phyloP scores from a whole-genome alignment of 139 green algal species.

The Chlorokybus atmophyticus region DNA sequence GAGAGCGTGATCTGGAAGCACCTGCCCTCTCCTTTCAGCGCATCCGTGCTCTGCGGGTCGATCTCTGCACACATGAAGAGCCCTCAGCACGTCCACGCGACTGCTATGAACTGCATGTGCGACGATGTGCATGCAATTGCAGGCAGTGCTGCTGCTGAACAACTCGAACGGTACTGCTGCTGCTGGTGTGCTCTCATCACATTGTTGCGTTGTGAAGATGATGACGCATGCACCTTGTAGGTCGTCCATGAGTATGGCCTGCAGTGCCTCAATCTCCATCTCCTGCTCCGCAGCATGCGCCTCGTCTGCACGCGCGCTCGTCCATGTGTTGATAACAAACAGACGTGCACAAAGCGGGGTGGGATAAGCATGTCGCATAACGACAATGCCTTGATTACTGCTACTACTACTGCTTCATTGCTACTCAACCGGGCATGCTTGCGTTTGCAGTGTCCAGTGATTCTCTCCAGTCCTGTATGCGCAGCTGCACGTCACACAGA shows the following conservation, averaged over 20 bases:
- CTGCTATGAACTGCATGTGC: background rate
- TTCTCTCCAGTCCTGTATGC: too few species aligned
- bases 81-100: background rate
- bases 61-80: constrained; percentile 7
- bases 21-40: background rate
- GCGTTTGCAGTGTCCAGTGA: too few species aligned
- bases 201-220: background rate
- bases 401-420: too few species aligned
- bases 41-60: background rate
- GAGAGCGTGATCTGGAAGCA: constrained; percentile 18
- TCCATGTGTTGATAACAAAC: too few species aligned
- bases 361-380: too few species aligned
- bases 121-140: background rate
- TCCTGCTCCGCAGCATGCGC: constrained; percentile 21
- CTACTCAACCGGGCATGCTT: too few species aligned
- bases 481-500: too few species aligned
- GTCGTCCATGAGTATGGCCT: constrained; percentile 40
- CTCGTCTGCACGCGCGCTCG: too few species aligned
- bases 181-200: background rate
- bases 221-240: constrained; percentile 13
- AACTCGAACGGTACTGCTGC: background rate
- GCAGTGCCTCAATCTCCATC: constrained; percentile 38
- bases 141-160: background rate
- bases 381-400: too few species aligned
- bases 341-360: too few species aligned